Evolutionary conservation across 805 yeast genomes (phyloP).

Genomic region (Barnettozyma pratensis): DNA sequence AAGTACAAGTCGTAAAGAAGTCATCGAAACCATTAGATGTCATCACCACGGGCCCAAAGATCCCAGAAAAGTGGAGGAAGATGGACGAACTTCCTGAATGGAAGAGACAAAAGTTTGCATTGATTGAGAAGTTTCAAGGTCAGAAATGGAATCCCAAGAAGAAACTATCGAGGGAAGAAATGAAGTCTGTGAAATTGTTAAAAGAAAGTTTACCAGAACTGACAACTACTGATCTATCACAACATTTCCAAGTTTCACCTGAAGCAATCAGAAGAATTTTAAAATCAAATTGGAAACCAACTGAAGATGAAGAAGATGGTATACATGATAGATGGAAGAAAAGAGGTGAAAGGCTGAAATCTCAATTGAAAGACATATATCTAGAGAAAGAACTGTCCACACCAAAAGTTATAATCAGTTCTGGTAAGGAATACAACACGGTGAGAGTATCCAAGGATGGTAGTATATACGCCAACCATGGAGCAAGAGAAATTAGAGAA

Average conservation of each 20-base stretch:
- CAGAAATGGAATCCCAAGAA: conserved; percentile 62
- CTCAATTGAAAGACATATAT: conserved; percentile 3
- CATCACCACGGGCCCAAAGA: conserved; percentile 19
- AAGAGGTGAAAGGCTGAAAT: conserved; percentile 38
- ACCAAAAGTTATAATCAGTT: conserved; percentile 8
- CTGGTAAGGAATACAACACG: conserved; percentile 10
- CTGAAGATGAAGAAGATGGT: conserved; percentile 43
- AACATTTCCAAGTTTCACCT: conserved; percentile 66
- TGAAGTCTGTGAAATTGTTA: conserved; percentile 56
- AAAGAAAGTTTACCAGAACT: conserved; percentile 56
- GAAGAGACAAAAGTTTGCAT: conserved; percentile 62
- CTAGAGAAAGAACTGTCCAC: background rate
- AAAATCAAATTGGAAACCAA: conserved; percentile 72
- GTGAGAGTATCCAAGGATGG: conserved; percentile 7
- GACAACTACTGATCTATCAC: conserved; percentile 53
- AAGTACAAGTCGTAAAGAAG: background rate
- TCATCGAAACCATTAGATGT: conserved; percentile 11
- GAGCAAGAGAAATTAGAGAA: background rate
- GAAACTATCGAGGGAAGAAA: conserved; percentile 61
- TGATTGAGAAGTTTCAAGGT: conserved; percentile 55
- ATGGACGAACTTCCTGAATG: conserved; percentile 50
- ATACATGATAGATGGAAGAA: conserved; percentile 47
- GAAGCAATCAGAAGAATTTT: conserved; percentile 79
- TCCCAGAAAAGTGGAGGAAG: conserved; percentile 45
- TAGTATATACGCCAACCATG: background rate